Percentiles rank a stretch among this genome's conserved stretches.
Conservation (phyloP, 2,329 filamentous ascomycete genomes). For the Penicillium corylophilum region DNA sequence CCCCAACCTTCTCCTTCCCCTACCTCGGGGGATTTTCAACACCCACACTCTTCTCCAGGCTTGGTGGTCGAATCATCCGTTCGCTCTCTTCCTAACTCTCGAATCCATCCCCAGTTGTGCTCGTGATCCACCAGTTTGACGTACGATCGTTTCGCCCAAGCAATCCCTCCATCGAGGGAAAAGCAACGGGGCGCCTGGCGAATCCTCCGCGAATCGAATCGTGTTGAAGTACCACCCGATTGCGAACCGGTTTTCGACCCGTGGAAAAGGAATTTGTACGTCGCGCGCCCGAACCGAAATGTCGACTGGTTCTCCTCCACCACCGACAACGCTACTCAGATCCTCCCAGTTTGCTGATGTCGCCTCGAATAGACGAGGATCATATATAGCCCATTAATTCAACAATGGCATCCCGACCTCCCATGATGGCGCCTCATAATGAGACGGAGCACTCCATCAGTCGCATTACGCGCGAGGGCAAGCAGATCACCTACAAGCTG, state of each 20-base stretch:
- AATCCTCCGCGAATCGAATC: background rate
- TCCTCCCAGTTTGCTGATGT: constrained; percentile 7
- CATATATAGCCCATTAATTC: background rate
- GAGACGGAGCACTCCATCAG: constrained; percentile 55
- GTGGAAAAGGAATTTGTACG: constrained; percentile 2
- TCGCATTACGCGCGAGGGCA: constrained; percentile 70
- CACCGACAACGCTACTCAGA: background rate
- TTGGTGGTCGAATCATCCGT: background rate
- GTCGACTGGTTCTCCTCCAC: background rate
- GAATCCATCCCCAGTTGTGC: background rate
- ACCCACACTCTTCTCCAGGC: background rate
- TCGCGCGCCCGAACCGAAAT: background rate
- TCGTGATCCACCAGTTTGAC: constrained; percentile 9
- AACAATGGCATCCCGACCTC: constrained; percentile 45
- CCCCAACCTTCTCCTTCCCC: background rate
- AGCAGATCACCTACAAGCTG: constrained; percentile 76
- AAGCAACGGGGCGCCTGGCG: constrained; percentile 3
- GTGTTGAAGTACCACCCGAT: background rate
- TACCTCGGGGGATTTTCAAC: background rate
- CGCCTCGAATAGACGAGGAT: constrained; percentile 10
- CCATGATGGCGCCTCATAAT: constrained; percentile 46
- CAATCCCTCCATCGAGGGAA: constrained; percentile 1
- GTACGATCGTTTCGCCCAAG: constrained; percentile 6
- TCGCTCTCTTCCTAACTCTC: background rate
- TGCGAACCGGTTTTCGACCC: background rate